Evolutionary conservation across 805 yeast species (phyloP).

Genomic region (Sungouiella thailandica): DNA sequence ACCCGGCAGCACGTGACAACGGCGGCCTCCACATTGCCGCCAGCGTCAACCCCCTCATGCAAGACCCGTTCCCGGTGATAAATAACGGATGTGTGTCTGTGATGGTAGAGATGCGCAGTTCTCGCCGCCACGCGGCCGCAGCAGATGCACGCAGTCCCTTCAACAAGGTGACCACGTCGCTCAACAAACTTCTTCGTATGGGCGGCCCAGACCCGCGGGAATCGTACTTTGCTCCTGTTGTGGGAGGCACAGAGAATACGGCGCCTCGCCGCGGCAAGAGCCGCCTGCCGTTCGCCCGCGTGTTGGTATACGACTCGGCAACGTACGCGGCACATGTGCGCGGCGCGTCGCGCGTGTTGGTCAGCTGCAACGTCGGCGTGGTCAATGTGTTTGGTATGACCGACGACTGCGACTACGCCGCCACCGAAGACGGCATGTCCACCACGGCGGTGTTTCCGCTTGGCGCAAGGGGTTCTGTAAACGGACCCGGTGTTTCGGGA

Average conservation of each 20-base stretch:
- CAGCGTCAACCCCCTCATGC: constrained; percentile 45
- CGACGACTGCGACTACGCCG: constrained; percentile 17
- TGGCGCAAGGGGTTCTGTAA: too few species aligned
- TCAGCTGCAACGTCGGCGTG: constrained; percentile 47
- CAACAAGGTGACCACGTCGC: constrained; percentile 28
- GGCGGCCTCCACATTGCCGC: constrained; percentile 47
- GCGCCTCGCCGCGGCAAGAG: constrained; percentile 1
- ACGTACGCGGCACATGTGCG: constrained; percentile 23
- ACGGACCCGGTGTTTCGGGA: too few species aligned
- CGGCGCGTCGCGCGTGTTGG: constrained; percentile 31
- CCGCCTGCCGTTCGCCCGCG: constrained; percentile 16
- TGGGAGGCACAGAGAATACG: not conserved
- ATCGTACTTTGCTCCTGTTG: not conserved
- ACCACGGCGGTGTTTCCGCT: constrained; percentile 20
- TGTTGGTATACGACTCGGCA: constrained; percentile 31
- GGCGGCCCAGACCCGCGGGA: constrained; percentile 3
- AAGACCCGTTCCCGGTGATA: constrained; percentile 50
- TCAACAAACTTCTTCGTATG: constrained; percentile 23
- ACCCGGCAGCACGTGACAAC: constrained; percentile 31
- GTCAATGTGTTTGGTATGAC: constrained; percentile 42
- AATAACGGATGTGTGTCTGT: constrained; percentile 48
- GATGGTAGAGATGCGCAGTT: constrained; percentile 10
- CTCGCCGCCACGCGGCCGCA: constrained; percentile 4
- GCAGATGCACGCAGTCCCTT: constrained; percentile 21
- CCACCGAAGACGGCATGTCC: constrained; percentile 16